Conservation (phyloP, 1,284 basidiomycete species). For the Anthracocystis walkeri region DNA sequence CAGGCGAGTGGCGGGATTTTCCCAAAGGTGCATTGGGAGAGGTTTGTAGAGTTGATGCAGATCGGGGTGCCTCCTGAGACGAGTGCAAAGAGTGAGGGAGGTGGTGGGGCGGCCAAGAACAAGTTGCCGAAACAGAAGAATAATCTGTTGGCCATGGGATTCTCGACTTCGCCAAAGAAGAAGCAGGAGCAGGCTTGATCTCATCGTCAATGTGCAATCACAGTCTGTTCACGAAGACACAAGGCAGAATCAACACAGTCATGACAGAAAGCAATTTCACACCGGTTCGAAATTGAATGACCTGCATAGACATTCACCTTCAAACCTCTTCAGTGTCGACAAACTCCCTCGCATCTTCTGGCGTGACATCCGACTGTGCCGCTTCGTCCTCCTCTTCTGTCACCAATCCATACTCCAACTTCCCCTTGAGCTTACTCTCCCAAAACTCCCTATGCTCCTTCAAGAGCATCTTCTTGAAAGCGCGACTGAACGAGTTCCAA, state of each 20-base stretch:
- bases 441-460: conserved; percentile 36
- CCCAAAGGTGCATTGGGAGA: conserved; percentile 45
- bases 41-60: conserved; percentile 53
- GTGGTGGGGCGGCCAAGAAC: conserved; percentile 9
- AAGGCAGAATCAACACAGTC: too few species aligned
- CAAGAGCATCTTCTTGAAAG: conserved; percentile 28
- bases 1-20: conserved; percentile 60
- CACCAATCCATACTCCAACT: conserved; percentile 35
- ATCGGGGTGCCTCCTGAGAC: conserved; percentile 51
- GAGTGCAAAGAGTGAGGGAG: conserved; percentile 2
- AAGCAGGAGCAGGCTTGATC: conserved; percentile 8
- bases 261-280: neutral
- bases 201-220: neutral
- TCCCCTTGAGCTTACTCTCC: conserved; percentile 29
- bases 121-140: conserved; percentile 39
- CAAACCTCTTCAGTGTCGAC: conserved; percentile 37
- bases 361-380: conserved; percentile 38
- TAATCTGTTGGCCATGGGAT: conserved; percentile 42
- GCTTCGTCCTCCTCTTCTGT: conserved; percentile 48
- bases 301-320: neutral
- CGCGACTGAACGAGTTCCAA: conserved; percentile 41
- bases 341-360: conserved; percentile 42
- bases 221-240: neutral
- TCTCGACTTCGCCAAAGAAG: conserved; percentile 38
- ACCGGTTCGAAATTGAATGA: neutral